Percentiles rank a stretch among this genome's conserved stretches.
Evolutionary conservation across 83 land plant genomes (phyloP).

Genomic region (Picea engelmannii): DNA sequence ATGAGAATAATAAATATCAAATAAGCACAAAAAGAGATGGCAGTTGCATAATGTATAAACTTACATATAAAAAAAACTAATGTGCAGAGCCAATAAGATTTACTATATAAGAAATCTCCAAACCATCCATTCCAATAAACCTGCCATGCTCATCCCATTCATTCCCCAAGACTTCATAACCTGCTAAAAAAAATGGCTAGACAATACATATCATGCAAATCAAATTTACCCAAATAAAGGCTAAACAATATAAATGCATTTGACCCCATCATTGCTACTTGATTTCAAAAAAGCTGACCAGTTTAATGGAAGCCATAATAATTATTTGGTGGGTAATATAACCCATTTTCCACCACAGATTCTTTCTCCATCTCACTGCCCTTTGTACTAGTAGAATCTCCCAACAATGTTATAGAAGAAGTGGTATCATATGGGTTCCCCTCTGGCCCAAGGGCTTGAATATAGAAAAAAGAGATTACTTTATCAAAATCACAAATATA

Average conservation of each 20-base stretch:
- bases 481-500: no score
- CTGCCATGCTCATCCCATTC: constrained; percentile 27
- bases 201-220: neutral
- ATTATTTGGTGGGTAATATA: no score
- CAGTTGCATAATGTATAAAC: neutral
- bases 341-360: no score
- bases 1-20: no score
- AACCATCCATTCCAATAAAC: constrained; percentile 18
- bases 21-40: no score
- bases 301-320: no score
- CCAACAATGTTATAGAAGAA: constrained; percentile 13
- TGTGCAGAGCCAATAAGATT: no score
- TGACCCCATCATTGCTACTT: neutral
- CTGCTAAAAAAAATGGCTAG: constrained; percentile 1
- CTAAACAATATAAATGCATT: neutral
- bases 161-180: constrained; percentile 16
- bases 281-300: constrained; percentile 15
- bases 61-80: no score
- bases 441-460: no score
- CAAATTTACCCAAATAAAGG: neutral
- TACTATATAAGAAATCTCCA: constrained; percentile 43
- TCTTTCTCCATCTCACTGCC: constrained; percentile 32
- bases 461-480: no score
- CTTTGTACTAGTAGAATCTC: neutral
- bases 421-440: constrained; percentile 15